Percentiles rank a stretch among this genome's conserved stretches.
Evolutionary conservation across 805 yeast genomes (phyloP).

Genomic region (Schizosaccharomyces cryophilus): DNA sequence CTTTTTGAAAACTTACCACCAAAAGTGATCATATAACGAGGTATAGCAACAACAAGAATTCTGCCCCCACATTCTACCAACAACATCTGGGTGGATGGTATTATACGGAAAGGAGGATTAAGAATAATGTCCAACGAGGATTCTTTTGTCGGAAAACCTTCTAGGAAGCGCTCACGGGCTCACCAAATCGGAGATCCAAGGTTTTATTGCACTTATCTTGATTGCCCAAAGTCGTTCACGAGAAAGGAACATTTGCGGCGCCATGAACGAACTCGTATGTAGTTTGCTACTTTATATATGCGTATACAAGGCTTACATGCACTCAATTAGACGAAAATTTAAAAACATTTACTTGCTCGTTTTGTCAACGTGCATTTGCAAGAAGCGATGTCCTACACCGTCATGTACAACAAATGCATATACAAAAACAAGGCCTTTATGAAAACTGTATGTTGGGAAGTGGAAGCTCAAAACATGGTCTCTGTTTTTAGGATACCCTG

Average conservation of each 20-base stretch:
- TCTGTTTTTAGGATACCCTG: too few relatives aligned
- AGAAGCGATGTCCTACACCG: background rate
- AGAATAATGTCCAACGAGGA: background rate
- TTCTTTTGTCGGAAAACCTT: background rate
- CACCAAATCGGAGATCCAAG: background rate
- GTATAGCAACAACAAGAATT: background rate
- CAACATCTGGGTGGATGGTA: background rate
- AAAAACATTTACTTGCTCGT: background rate
- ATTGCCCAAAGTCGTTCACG: background rate
- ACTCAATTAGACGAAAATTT: background rate
- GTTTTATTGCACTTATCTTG: background rate
- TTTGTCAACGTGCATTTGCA: background rate
- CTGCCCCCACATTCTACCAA: background rate
- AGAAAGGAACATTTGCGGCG: background rate
- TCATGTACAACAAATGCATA: slow-evolving; percentile 1
- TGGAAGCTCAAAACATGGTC: background rate
- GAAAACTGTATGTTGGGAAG: background rate
- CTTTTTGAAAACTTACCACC: too few relatives aligned
- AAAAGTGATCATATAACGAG: too few relatives aligned
- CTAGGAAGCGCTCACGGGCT: background rate
- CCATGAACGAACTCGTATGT: background rate
- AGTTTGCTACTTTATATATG: background rate
- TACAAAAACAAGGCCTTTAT: background rate
- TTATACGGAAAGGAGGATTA: background rate
- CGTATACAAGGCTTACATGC: background rate